Evolutionary conservation across 306 rosid species (phyloP).

Genomic region (Arachis stenosperma): DNA sequence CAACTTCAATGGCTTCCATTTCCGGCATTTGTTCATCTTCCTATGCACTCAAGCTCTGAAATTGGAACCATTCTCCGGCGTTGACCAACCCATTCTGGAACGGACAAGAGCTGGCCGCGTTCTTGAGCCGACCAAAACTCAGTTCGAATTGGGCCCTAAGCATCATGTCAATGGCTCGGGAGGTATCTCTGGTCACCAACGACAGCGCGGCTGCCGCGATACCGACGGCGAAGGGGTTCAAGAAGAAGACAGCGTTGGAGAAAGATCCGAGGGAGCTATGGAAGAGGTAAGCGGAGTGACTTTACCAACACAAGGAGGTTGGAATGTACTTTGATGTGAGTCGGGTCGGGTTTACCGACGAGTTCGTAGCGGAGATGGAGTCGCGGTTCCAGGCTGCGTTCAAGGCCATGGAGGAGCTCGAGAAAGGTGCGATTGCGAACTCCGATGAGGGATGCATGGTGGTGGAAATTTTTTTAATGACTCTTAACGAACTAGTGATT

Average conservation of each 20-base stretch:
- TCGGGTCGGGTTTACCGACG: conserved; percentile 90
- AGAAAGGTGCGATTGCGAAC: conserved; percentile 89
- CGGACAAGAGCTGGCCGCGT: conserved; percentile 40
- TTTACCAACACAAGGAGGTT: conserved; percentile 89
- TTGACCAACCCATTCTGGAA: conserved; percentile 34
- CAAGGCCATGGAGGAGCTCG: conserved; percentile 78
- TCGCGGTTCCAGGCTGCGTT: conserved; percentile 69
- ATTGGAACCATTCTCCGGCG: conserved; percentile 38
- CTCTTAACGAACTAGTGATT: no score
- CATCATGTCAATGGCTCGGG: conserved; percentile 55
- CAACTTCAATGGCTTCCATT: conserved; percentile 74
- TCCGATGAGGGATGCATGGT: conserved; percentile 84
- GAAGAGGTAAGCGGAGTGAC: conserved; percentile 80
- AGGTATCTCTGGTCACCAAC: conserved; percentile 42
- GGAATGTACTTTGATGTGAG: conserved; percentile 86
- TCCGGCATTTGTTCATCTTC: conserved; percentile 77
- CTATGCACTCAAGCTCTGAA: conserved; percentile 55
- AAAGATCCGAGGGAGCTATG: conserved; percentile 77
- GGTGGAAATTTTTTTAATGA: no score
- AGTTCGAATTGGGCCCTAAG: conserved; percentile 29
- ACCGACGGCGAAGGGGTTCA: conserved; percentile 12
- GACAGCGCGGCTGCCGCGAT: background rate
- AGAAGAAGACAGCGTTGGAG: conserved; percentile 50
- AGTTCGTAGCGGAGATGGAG: conserved; percentile 79
- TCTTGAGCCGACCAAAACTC: conserved; percentile 43